phyloP scores from a whole-genome alignment of 2,329 filamentous ascomycete species.

The Colletotrichum limetticola region DNA sequence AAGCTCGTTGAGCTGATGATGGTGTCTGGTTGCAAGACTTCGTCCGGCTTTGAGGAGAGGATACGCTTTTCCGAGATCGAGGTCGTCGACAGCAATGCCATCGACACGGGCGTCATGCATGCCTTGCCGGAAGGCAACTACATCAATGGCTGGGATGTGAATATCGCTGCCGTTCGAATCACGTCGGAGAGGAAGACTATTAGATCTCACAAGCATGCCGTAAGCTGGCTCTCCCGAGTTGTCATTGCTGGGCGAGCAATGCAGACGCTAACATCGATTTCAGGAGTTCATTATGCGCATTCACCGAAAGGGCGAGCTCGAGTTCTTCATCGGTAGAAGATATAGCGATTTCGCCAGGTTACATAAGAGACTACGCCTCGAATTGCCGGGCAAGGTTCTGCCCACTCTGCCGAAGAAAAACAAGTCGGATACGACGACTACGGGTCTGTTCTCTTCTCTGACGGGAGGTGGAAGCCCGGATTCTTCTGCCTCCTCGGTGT shows the following conservation, averaged over 20 bases:
- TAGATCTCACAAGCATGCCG: conserved; percentile 90
- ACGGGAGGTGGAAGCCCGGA: conserved; percentile 71
- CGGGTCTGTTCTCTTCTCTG: conserved; percentile 63
- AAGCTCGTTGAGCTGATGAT: conserved; percentile 99
- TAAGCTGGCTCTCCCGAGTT: conserved; percentile 55
- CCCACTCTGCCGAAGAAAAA: conserved; percentile 92
- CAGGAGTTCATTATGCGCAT: conserved; percentile 92
- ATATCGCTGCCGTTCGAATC: conserved; percentile 88
- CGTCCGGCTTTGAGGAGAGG: conserved; percentile 96
- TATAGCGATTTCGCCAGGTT: conserved; percentile 90
- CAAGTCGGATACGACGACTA: conserved; percentile 78
- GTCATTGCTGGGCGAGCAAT: neutral
- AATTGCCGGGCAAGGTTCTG: conserved; percentile 90
- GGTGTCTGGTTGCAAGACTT: conserved; percentile 95
- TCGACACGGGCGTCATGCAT: conserved; percentile 87
- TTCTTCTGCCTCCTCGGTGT: conserved; percentile 83
- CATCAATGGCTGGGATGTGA: conserved; percentile 97
- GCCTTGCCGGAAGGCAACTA: conserved; percentile 91
- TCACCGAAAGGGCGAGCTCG: conserved; percentile 78
- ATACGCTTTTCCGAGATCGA: conserved; percentile 98
- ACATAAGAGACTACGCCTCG: conserved; percentile 81
- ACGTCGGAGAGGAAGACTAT: conserved; percentile 86
- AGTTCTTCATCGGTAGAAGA: conserved; percentile 83
- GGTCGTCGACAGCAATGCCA: conserved; percentile 91
- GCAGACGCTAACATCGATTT: neutral